These are phyloP conservation scores for Coemansia sp. DNA, from an alignment of 192 early-diverging fungal genomes.

Conservation along the genomic window DNA sequence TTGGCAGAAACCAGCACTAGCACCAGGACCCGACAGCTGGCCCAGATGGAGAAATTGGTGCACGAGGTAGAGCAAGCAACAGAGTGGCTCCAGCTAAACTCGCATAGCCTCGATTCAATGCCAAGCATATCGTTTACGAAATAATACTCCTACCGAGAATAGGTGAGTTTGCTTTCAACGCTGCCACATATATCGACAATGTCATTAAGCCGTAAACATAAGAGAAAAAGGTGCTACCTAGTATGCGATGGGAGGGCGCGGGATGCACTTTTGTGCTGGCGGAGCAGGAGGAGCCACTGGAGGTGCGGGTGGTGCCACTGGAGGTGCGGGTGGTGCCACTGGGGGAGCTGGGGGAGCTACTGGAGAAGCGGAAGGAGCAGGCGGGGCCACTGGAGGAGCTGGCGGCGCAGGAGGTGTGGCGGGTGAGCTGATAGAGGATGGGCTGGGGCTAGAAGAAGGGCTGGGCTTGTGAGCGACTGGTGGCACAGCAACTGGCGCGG, in stretches of 20 bases:
- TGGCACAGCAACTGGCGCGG: neutral
- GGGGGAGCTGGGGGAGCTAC: neutral
- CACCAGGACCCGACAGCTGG: conserved; percentile 17
- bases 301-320: neutral
- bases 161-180: neutral
- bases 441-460: neutral
- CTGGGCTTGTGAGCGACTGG: conserved; percentile 12
- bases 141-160: neutral
- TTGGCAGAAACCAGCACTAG: neutral
- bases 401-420: neutral
- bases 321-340: neutral
- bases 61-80: conserved; percentile 34
- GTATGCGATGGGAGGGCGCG: conserved; percentile 4
- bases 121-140: neutral
- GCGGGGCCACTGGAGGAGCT: neutral
- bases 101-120: neutral
- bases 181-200: neutral
- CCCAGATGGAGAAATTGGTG: conserved; percentile 39
- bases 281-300: neutral
- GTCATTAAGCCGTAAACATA: neutral
- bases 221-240: neutral
- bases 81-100: conserved; percentile 12
- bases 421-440: neutral
- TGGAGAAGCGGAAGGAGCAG: neutral
- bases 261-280: conserved; percentile 5